Base-by-base conservation (phyloP, 257 asterid genomes). In the Paraleonurus japonicus region DNA sequence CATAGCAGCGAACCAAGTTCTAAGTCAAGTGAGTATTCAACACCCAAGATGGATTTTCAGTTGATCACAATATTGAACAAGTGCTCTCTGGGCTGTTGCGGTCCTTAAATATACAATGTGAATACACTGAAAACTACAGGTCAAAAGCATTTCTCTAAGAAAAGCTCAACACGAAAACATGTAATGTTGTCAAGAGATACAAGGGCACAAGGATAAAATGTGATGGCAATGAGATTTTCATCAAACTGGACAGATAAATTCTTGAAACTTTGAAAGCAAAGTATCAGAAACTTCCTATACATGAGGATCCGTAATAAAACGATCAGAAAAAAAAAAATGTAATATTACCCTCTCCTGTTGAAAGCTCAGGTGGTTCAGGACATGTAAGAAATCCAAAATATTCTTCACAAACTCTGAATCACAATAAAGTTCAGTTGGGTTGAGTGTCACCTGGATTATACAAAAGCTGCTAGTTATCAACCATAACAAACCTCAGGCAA, bases 291-390 rank as follows among this genome's bases (percentile, higher is more conserved):
- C 61, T 58, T 55, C 33, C 30, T 24, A 22, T 67, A 67, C 48
- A 71, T 45, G 67, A 35, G 24, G 64, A 51, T 57, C 37, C 61
- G 24, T 51, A 60, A 57, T 61, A n/a, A 53, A 66, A 51, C 4
- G 66, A 39, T 41, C 48, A 54, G 32, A 65, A 54, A 24, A 54
- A 51, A 63, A 51, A 67, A 43, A n/a, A n/a, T n/a, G 70, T 33
- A 60, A 54, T 37, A 81, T 85, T 69, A 94, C 99, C 86, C 95
- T 89, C 80, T 88, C 81, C 74, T 85, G 85, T 75, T 85, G 96
- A 83, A 83, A 88, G 75, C 84, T 79, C 76, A 82, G 61, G 66
- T 72, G 73, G 37, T 70, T 83, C 69, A 86, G 74, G 78, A 82
- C 82, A 64, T 74, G 66, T 58, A 82, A 76, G 81, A 86, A 87